phyloP scores from a whole-genome alignment of 495 filamentous ascomycete genomes.

The Hyaloscypha hepaticicola region DNA sequence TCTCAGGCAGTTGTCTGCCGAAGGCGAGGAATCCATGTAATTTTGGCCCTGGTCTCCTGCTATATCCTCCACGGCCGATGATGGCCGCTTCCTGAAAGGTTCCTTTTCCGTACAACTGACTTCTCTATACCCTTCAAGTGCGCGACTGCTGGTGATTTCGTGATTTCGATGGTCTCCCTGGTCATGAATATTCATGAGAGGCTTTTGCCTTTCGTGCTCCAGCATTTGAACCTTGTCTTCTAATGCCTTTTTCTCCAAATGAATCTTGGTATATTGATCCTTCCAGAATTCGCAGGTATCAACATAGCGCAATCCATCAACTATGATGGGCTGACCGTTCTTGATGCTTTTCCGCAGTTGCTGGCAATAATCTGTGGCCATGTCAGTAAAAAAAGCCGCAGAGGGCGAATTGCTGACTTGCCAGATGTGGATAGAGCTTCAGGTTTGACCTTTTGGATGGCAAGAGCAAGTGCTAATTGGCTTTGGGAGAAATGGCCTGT shows the following conservation, averaged over 20 bases:
- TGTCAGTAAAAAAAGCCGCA: neutral
- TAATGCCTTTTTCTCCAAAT: conserved; percentile 45
- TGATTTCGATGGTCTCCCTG: neutral
- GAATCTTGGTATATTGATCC: conserved; percentile 45
- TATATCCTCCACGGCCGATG: neutral
- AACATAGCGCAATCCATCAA: conserved; percentile 31
- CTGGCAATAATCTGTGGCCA: conserved; percentile 40
- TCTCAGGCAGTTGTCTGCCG: neutral
- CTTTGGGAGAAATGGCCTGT: conserved; percentile 32
- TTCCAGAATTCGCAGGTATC: conserved; percentile 53
- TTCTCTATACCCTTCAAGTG: neutral
- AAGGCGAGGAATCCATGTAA: neutral
- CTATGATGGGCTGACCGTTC: conserved; percentile 11
- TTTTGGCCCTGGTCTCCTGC: neutral
- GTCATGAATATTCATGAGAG: neutral
- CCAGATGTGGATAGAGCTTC: conserved; percentile 38
- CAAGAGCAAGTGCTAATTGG: conserved; percentile 47
- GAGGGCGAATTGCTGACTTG: conserved; percentile 14
- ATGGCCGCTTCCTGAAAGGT: conserved; percentile 2
- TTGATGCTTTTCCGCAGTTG: conserved; percentile 42
- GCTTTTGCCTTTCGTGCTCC: conserved; percentile 36
- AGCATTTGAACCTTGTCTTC: conserved; percentile 41
- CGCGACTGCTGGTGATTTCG: neutral
- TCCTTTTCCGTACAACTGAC: neutral
- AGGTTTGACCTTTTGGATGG: conserved; percentile 47